Percentiles rank a stretch among this genome's conserved stretches.
Evolutionary conservation across 2,329 filamentous ascomycete genomes (phyloP).

Genomic region (Ophiognomonia clavigignenti-juglandacearum): DNA sequence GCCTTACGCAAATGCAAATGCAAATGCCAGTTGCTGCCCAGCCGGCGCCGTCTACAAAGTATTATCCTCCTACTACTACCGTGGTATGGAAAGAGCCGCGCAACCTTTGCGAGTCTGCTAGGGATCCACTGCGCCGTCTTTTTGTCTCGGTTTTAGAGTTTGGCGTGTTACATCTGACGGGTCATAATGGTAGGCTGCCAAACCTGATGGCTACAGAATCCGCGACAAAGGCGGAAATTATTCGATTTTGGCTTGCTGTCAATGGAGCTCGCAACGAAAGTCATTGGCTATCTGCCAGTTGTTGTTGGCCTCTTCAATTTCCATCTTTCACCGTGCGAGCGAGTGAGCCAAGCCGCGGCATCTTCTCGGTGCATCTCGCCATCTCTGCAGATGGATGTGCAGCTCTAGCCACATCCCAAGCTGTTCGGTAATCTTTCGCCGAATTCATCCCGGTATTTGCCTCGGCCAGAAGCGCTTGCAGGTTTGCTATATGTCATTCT

Average conservation of each 20-base stretch:
- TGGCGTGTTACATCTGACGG: neutral
- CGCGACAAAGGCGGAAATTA: constrained; percentile 5
- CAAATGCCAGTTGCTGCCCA: neutral
- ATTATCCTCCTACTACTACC: neutral
- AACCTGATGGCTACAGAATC: too few species aligned
- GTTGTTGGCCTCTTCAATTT: neutral
- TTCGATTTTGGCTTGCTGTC: constrained; percentile 4
- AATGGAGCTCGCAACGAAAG: neutral
- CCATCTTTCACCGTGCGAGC: too few species aligned
- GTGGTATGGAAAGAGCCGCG: neutral
- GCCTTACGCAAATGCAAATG: constrained; percentile 11
- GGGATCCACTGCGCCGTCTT: neutral
- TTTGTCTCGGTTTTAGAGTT: neutral
- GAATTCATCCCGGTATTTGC: too few species aligned
- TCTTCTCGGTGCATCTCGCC: too few species aligned
- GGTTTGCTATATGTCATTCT: too few species aligned
- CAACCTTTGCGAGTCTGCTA: too few species aligned
- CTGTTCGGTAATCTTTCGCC: too few species aligned
- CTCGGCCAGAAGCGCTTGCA: too few species aligned
- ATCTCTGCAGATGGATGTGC: too few species aligned
- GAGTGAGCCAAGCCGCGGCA: too few species aligned
- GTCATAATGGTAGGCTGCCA: neutral
- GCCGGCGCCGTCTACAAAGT: neutral
- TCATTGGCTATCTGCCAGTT: neutral
- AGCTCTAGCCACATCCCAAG: too few species aligned